These are phyloP conservation scores for Sporothrix protearum DNA, from an alignment of 2,329 filamentous ascomycete genomes.

Conservation along the genomic window DNA sequence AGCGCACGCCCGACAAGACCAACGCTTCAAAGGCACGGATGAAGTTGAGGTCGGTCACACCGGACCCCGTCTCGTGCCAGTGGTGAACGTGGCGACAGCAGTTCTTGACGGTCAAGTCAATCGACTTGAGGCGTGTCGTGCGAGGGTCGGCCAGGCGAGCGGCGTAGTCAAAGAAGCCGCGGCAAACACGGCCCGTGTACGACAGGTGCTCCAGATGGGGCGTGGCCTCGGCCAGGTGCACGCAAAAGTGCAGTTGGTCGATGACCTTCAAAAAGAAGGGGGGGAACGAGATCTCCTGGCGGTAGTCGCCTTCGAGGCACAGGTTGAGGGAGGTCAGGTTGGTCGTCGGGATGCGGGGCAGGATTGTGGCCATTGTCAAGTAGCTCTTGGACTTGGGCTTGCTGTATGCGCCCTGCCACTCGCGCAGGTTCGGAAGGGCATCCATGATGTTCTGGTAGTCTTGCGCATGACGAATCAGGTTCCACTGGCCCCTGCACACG, in stretches of 20 bases:
- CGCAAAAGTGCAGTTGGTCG: slow-evolving; percentile 61
- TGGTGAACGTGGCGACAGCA: slow-evolving; percentile 58
- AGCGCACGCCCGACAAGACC: slow-evolving; percentile 60
- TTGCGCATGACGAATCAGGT: slow-evolving; percentile 60
- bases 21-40: slow-evolving; percentile 68
- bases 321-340: slow-evolving; percentile 62
- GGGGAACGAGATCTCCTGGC: slow-evolving; percentile 59
- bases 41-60: slow-evolving; percentile 68
- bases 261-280: slow-evolving; percentile 59
- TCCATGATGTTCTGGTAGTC: slow-evolving; percentile 61
- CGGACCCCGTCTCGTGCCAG: slow-evolving; percentile 63
- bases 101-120: slow-evolving; percentile 71
- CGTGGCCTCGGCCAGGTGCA: slow-evolving; percentile 57
- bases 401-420: slow-evolving; percentile 63
- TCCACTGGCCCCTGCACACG: slow-evolving; percentile 73
- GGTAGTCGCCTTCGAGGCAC: slow-evolving; percentile 68
- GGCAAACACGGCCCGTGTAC: slow-evolving; percentile 70
- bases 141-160: slow-evolving; percentile 48
- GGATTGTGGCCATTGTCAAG: slow-evolving; percentile 62
- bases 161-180: slow-evolving; percentile 61
- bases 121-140: slow-evolving; percentile 55
- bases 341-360: slow-evolving; percentile 52
- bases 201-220: slow-evolving; percentile 64
- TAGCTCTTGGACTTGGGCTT: slow-evolving; percentile 73
- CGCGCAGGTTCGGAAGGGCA: slow-evolving; percentile 62